phyloP scores from a whole-genome alignment of 805 yeast species.

The Ogataea neopini region DNA sequence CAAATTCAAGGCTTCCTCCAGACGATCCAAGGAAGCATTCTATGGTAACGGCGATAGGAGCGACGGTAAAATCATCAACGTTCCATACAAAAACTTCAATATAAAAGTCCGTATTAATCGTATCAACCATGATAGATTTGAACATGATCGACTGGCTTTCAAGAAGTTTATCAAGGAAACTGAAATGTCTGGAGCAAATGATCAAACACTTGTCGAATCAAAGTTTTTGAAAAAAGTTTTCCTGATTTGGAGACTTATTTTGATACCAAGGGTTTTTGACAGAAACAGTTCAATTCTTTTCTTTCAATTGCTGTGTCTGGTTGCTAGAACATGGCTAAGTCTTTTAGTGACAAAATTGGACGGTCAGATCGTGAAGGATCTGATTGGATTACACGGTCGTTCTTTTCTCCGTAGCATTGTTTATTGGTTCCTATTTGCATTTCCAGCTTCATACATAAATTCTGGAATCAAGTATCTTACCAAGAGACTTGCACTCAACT shows the following conservation, averaged over 20 bases:
- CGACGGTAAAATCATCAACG: constrained; percentile 42
- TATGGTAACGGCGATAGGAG: constrained; percentile 1
- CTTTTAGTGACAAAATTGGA: constrained; percentile 84
- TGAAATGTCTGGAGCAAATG: constrained; percentile 13
- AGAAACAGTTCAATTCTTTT: constrained; percentile 65
- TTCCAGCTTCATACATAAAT: constrained; percentile 91
- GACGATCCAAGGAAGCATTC: constrained; percentile 8
- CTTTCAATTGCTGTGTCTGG: constrained; percentile 71
- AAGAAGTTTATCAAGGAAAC: constrained; percentile 44
- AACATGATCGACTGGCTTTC: constrained; percentile 55
- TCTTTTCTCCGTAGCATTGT: constrained; percentile 75
- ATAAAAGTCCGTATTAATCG: constrained; percentile 46
- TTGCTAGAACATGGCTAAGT: constrained; percentile 85
- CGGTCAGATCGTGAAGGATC: constrained; percentile 87
- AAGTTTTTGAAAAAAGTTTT: constrained; percentile 69
- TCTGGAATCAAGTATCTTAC: constrained; percentile 84
- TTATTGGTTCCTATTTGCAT: constrained; percentile 86
- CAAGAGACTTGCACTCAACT: constrained; percentile 73
- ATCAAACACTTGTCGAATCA: constrained; percentile 40
- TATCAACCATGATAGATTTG: constrained; percentile 50
- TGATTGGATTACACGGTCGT: constrained; percentile 76
- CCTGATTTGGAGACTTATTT: constrained; percentile 70
- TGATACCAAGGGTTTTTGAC: constrained; percentile 73
- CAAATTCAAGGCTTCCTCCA: constrained; percentile 10
- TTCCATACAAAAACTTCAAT: constrained; percentile 46